Percentiles rank a stretch among this genome's conserved stretches.
phyloP scores from a whole-genome alignment of 2,329 filamentous ascomycete species.

The Aspergillus quadrilineatus region DNA sequence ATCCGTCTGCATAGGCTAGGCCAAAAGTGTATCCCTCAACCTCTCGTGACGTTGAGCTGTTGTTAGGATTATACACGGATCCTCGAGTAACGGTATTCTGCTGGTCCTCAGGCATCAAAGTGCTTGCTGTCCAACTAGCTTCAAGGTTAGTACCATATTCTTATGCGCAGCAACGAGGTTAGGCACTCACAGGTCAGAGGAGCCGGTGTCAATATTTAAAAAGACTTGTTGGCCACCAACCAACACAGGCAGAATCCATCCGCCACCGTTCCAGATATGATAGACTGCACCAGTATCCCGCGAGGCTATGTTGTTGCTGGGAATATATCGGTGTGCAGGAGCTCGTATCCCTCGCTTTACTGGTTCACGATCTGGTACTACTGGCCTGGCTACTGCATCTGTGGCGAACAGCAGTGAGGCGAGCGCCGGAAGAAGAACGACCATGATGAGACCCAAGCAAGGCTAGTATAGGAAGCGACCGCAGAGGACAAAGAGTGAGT shows the following conservation, averaged over 20 bases:
- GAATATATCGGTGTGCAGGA: conserved; percentile 5
- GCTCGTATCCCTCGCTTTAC: conserved; percentile 5
- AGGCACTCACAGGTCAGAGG: conserved; percentile 10
- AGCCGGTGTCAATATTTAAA: conserved; percentile 12
- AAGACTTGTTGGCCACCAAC: conserved; percentile 12
- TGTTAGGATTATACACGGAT: conserved; percentile 8
- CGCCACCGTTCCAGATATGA: conserved; percentile 9
- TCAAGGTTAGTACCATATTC: background rate
- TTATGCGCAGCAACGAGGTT: background rate
- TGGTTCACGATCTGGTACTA: background rate
- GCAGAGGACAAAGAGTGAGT: background rate
- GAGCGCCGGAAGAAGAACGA: conserved; percentile 1
- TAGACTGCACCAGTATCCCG: conserved; percentile 10
- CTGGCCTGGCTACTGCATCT: conserved; percentile 1
- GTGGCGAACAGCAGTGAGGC: background rate
- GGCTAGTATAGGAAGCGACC: background rate
- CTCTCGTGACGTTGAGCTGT: conserved; percentile 5
- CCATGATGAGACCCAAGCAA: background rate
- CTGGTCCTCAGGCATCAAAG: conserved; percentile 9
- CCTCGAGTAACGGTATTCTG: conserved; percentile 11
- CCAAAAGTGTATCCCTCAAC: conserved; percentile 1
- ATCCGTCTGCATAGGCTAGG: conserved; percentile 12
- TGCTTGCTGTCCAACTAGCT: conserved; percentile 10
- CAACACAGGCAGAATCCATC: conserved; percentile 12
- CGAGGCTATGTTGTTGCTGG: background rate